phyloP scores from a whole-genome alignment of 345 rosid genomes.

The Microthlaspi erraticum region DNA sequence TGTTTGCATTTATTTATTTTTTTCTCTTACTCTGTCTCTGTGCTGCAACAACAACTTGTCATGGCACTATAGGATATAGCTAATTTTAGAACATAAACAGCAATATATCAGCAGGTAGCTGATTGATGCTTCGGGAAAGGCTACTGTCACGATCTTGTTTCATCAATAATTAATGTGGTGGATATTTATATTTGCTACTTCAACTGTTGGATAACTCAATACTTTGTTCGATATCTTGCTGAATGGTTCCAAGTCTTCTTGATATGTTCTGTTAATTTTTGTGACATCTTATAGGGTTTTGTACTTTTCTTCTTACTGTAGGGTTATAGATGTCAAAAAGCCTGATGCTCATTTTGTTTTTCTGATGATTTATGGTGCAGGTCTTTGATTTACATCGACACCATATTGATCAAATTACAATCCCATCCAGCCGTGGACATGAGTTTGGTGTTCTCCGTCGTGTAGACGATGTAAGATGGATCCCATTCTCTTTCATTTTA shows the following conservation, averaged over 20 bases:
- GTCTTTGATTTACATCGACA: conserved; percentile 93
- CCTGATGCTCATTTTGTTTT: conserved; percentile 29
- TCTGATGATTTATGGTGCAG: conserved; percentile 49
- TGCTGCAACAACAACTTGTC: conserved; percentile 19
- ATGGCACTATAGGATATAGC: conserved; percentile 6
- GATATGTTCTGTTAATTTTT: conserved; percentile 9
- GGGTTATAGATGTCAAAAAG: conserved; percentile 18
- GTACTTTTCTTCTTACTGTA: conserved; percentile 4
- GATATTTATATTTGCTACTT: conserved; percentile 24
- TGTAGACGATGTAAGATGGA: conserved; percentile 79
- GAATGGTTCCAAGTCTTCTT: conserved; percentile 13
- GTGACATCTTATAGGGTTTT: background rate
- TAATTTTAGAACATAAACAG: background rate
- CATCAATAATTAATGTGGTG: conserved; percentile 8
- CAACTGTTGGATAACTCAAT: conserved; percentile 3
- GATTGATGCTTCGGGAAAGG: conserved; percentile 19
- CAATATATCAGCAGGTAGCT: background rate
- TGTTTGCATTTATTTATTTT: background rate
- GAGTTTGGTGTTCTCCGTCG: conserved; percentile 90
- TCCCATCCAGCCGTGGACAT: conserved; percentile 79
- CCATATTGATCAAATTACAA: conserved; percentile 87
- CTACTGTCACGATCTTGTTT: conserved; percentile 9
- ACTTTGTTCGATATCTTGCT: background rate
- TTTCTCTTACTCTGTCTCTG: conserved; percentile 5
- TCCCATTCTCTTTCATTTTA: conserved; percentile 16